These are phyloP conservation scores for Jatropha podagrica DNA, from an alignment of 441 rosid genomes.

Conservation along the genomic window DNA sequence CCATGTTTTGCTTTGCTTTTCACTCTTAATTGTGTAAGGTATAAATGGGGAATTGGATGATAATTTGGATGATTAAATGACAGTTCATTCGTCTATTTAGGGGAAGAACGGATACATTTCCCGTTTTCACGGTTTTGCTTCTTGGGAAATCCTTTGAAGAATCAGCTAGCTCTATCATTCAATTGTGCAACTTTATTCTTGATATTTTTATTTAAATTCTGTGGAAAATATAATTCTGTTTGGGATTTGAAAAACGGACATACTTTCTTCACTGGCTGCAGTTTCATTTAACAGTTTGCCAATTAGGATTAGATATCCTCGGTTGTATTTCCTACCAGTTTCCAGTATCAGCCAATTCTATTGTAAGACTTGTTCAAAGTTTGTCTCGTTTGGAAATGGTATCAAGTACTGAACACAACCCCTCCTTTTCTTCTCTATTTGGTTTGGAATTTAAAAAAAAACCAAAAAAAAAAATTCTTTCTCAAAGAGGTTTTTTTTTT, in stretches of 20 bases:
- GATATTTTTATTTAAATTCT: background rate
- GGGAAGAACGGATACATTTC: constrained; percentile 6
- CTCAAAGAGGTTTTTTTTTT: background rate
- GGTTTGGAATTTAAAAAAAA: background rate
- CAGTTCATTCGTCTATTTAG: constrained; percentile 13
- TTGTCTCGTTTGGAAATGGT: constrained; percentile 10
- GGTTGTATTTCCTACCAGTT: constrained; percentile 9
- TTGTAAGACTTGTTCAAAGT: constrained; percentile 9
- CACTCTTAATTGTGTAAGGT: constrained; percentile 9
- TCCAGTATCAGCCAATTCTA: background rate
- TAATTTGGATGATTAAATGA: constrained; percentile 17
- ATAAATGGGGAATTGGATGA: constrained; percentile 14
- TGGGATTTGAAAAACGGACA: background rate
- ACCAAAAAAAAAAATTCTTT: background rate
- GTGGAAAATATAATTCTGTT: background rate
- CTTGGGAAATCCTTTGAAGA: constrained; percentile 16
- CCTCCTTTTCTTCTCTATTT: background rate
- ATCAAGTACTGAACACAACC: background rate
- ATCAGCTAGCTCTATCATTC: constrained; percentile 9
- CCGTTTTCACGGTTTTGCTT: constrained; percentile 1
- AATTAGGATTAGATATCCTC: constrained; percentile 12
- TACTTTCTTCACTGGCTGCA: background rate
- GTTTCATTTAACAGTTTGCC: constrained; percentile 6
- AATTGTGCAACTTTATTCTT: background rate
- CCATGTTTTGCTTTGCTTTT: constrained; percentile 26